Base-by-base conservation (phyloP, 257 asterid genomes). In the Fraxinus pennsylvanica region DNA sequence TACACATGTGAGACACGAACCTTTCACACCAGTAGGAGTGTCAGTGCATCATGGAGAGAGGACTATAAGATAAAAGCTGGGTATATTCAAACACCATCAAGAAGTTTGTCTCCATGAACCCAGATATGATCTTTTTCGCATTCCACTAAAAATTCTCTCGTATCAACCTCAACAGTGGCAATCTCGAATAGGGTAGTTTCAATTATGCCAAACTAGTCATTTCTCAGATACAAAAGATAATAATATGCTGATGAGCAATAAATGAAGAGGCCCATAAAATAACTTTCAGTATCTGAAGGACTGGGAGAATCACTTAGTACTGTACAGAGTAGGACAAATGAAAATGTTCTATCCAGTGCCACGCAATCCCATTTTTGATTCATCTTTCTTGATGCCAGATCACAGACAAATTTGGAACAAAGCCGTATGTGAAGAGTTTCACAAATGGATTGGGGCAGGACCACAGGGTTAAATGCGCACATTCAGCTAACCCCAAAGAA, bases 371-470 rank as follows among this genome's bases (percentile, higher is more conserved):
- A 68, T 57, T 21, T 17, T 21, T 39, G 2, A 27, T 21, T 45
- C 43, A 21, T n/a, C 72, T 79, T 63, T 72, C 43, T 41, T 74
- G 74, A 74, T 68, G 8, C 76, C 72, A 52, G 41, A 68, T 22
- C 78, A 73, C 12, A 52, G 32, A 68, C 65, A 45, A 14, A 13
- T 47, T n/a, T 27, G 47, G 68, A 68, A 19, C 67, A 33, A 25
- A 72, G 77, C 54, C 9, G 57, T 22, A 73, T 47, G 54, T 21
- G 22, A 69, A 27, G 27, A 36, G 33, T 50, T 76, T 61, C 29
- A 25, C 66, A 66, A 45, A 70, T 25, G 43, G 63, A 38, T 43
- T 81, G 69, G 52, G 61, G 79, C 69, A 57, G 47, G 74, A 69
- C 70, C 68, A 30, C 19, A 33, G 38, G 68, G 33, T 70, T 36